Percentiles rank a stretch among this genome's conserved stretches.
Conservation (phyloP, 176 grass and related monocot species). For the Panicum miliaceum region DNA sequence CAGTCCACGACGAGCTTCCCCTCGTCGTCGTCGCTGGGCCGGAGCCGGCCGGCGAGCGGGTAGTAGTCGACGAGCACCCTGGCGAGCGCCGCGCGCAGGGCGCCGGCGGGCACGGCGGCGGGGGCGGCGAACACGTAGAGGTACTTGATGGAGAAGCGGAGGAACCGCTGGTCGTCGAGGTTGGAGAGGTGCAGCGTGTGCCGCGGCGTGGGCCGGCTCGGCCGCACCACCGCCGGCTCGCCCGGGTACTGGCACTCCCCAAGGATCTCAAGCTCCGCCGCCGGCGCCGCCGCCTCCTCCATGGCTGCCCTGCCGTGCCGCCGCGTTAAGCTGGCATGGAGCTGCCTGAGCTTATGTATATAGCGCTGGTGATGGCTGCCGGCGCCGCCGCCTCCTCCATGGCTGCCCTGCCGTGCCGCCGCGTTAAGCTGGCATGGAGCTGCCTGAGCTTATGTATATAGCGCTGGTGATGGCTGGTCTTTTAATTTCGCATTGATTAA, state of each 20-base stretch:
- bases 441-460: neutral
- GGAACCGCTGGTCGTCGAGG: constrained; percentile 93
- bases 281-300: neutral
- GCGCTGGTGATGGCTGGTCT: neutral
- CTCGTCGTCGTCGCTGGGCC: constrained; percentile 34
- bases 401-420: neutral
- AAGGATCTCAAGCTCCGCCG: constrained; percentile 35
- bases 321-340: neutral
- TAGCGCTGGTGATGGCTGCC: neutral
- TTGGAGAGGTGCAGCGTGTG: constrained; percentile 78
- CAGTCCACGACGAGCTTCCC: constrained; percentile 78
- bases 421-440: neutral
- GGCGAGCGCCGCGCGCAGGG: constrained; percentile 54
- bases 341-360: neutral
- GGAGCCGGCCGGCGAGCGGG: constrained; percentile 76
- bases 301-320: neutral
- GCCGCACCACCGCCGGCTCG: constrained; percentile 50
- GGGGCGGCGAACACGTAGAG: constrained; percentile 59
- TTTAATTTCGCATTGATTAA: neutral
- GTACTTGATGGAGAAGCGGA: constrained; percentile 99
- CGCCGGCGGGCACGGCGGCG: constrained; percentile 44
- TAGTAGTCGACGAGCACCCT: constrained; percentile 77
- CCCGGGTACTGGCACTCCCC: constrained; percentile 65
- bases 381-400: neutral
- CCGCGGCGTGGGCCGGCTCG: constrained; percentile 56